phyloP scores from a whole-genome alignment of 2,329 filamentous ascomycete species.

The Aspergillus caelatus region DNA sequence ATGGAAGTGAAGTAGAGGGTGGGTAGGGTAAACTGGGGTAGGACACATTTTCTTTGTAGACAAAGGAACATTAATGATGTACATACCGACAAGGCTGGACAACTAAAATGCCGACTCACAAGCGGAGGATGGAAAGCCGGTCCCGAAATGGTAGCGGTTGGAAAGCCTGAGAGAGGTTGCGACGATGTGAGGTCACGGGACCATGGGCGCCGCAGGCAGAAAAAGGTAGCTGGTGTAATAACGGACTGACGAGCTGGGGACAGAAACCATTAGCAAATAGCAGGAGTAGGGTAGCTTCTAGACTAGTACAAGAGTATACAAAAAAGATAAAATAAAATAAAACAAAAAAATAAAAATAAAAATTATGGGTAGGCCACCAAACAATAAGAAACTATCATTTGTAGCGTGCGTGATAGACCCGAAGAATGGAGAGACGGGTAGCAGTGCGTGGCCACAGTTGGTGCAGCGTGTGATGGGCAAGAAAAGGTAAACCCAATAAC shows the following conservation, averaged over 20 bases:
- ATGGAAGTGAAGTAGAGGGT: slow-evolving; percentile 8
- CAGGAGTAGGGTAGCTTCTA: neutral
- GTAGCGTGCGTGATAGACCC: slow-evolving; percentile 25
- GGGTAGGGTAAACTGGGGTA: slow-evolving; percentile 7
- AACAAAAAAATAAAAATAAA: slow-evolving; percentile 7
- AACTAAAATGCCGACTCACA: slow-evolving; percentile 43
- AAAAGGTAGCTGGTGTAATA: slow-evolving; percentile 9
- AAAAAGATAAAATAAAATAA: neutral
- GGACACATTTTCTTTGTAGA: slow-evolving; percentile 4
- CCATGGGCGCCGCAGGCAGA: slow-evolving; percentile 21
- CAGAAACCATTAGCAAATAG: slow-evolving; percentile 18
- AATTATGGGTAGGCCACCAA: slow-evolving; percentile 10
- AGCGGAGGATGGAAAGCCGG: slow-evolving; percentile 39
- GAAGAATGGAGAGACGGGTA: slow-evolving; percentile 24
- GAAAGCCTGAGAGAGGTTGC: slow-evolving; percentile 27
- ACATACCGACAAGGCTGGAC: slow-evolving; percentile 48
- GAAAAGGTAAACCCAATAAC: slow-evolving; percentile 16
- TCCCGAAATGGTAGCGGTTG: slow-evolving; percentile 42
- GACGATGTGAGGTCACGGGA: slow-evolving; percentile 33
- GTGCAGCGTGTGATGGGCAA: slow-evolving; percentile 23
- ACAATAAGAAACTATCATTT: slow-evolving; percentile 16
- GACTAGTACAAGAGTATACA: neutral
- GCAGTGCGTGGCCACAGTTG: slow-evolving; percentile 33
- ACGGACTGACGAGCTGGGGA: neutral
- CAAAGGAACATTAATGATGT: slow-evolving; percentile 21